Conservation (phyloP, 805 yeast genomes). For the Dipodascopsis tothii region DNA sequence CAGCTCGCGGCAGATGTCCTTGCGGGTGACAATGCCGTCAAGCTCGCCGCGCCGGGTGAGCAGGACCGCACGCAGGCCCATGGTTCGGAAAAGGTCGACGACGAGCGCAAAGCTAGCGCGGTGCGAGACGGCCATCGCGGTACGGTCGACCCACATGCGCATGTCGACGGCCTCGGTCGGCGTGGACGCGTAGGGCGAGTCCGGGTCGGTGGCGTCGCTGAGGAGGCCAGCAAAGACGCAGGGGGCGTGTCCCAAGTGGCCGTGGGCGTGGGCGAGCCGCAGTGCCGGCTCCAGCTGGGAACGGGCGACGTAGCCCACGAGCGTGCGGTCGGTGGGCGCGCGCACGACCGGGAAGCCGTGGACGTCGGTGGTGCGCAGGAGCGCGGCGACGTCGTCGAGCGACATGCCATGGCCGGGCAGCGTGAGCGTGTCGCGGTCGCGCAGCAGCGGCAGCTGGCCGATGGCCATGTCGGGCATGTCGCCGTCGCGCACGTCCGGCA, state of each 20-base stretch:
- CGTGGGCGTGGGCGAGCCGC: slow-evolving; percentile 12
- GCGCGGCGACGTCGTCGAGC: slow-evolving; percentile 27
- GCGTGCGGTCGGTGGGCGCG: slow-evolving; percentile 30
- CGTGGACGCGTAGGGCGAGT: slow-evolving; percentile 1
- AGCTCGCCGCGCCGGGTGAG: slow-evolving; percentile 28
- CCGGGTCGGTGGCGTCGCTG: slow-evolving; percentile 10
- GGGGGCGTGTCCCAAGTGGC: slow-evolving; percentile 7
- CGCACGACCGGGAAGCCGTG: slow-evolving; percentile 43
- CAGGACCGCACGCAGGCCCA: slow-evolving; percentile 35
- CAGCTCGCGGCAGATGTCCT: slow-evolving; percentile 32
- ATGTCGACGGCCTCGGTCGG: slow-evolving; percentile 14
- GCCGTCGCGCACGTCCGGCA: slow-evolving; percentile 36
- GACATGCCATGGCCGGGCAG: slow-evolving; percentile 30
- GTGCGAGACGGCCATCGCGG: slow-evolving; percentile 30
- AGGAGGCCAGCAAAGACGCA: slow-evolving; percentile 12
- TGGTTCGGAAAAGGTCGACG: slow-evolving; percentile 35
- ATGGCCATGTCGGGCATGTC: slow-evolving; percentile 37
- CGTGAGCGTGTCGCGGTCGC: slow-evolving; percentile 30
- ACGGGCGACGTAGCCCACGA: slow-evolving; percentile 41
- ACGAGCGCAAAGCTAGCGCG: slow-evolving; percentile 33
- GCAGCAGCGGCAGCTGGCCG: slow-evolving; percentile 31
- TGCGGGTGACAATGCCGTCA: slow-evolving; percentile 35
- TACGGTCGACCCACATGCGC: slow-evolving; percentile 23
- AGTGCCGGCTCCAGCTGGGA: slow-evolving; percentile 34
- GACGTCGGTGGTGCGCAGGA: slow-evolving; percentile 21